phyloP scores from a whole-genome alignment of 208 protist genomes.

The Strigomonas culicis region DNA sequence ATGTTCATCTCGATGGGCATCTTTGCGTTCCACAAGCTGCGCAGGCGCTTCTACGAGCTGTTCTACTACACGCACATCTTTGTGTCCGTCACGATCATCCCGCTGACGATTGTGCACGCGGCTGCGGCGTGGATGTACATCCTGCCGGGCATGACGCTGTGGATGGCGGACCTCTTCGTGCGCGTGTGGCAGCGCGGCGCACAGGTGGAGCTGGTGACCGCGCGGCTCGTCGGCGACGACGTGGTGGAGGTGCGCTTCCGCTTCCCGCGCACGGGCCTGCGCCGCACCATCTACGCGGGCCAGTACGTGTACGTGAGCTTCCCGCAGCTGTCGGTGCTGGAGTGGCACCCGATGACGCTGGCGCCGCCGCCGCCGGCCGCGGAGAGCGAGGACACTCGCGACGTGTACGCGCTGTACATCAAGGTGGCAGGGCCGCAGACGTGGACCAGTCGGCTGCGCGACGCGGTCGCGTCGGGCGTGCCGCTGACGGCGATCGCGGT shows the following conservation, averaged over 20 bases:
- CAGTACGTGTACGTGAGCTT: conserved; percentile 59
- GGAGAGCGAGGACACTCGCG: background rate
- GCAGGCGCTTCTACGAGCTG: conserved; percentile 54
- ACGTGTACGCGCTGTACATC: conserved; percentile 6
- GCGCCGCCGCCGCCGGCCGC: too few relatives aligned
- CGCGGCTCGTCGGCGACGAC: conserved; percentile 18
- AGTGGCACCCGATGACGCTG: conserved; percentile 72
- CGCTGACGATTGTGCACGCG: conserved; percentile 44
- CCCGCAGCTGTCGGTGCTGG: conserved; percentile 44
- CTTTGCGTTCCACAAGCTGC: conserved; percentile 33
- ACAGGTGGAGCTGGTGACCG: conserved; percentile 17
- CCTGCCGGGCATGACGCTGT: conserved; percentile 45
- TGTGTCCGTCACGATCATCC: conserved; percentile 40
- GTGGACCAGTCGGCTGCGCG: background rate
- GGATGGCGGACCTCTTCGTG: conserved; percentile 42
- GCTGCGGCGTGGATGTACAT: conserved; percentile 56
- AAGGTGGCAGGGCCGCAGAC: background rate
- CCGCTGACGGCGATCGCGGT: conserved; percentile 24
- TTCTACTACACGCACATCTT: conserved; percentile 69
- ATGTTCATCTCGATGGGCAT: conserved; percentile 46
- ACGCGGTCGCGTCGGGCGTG: background rate
- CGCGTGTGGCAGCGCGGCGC: conserved; percentile 35
- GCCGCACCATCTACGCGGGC: conserved; percentile 17
- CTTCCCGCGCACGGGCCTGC: conserved; percentile 10
- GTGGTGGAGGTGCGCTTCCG: conserved; percentile 23